phyloP scores from a whole-genome alignment of 2,329 filamentous ascomycete species.

The Thelonectria rubi region DNA sequence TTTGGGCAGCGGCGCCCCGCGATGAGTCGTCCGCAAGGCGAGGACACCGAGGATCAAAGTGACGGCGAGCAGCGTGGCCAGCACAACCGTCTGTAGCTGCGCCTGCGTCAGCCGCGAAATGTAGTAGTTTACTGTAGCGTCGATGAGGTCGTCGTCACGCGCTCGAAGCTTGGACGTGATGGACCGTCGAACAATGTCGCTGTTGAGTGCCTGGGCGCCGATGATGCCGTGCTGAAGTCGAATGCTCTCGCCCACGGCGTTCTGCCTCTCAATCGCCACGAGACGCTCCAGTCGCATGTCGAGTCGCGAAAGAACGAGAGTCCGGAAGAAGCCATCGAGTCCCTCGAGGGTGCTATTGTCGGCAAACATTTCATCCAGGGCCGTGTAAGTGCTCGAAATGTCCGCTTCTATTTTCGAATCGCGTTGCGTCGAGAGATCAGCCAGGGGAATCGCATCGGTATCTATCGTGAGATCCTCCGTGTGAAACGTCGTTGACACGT shows the following conservation, averaged over 20 bases:
- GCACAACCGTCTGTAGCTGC: conserved; percentile 34
- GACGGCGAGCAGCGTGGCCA: conserved; percentile 34
- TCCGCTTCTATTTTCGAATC: conserved; percentile 29
- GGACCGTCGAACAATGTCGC: conserved; percentile 27
- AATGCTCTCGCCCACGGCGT: conserved; percentile 38
- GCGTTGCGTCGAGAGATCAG: conserved; percentile 15
- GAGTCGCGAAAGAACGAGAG: conserved; percentile 39
- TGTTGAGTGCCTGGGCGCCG: conserved; percentile 40
- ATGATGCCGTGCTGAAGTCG: conserved; percentile 39
- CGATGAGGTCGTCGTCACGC: conserved; percentile 26
- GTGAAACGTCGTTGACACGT: conserved; percentile 37
- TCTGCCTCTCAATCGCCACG: conserved; percentile 31
- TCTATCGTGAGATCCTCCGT: conserved; percentile 38
- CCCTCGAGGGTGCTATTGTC: conserved; percentile 34
- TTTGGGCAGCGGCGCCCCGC: conserved; percentile 36
- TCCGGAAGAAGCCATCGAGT: conserved; percentile 41
- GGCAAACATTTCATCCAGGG: conserved; percentile 28
- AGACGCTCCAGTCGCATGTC: conserved; percentile 36
- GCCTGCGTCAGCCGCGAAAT: conserved; percentile 37
- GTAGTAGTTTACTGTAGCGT: conserved; percentile 35
- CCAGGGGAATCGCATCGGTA: conserved; percentile 34
- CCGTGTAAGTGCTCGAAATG: conserved; percentile 32
- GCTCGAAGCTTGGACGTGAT: conserved; percentile 23
- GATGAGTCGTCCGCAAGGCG: conserved; percentile 36
- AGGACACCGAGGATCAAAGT: conserved; percentile 35